phyloP scores from a whole-genome alignment of 2,329 filamentous ascomycete species.

The Fusarium neocosmosporiellum region DNA sequence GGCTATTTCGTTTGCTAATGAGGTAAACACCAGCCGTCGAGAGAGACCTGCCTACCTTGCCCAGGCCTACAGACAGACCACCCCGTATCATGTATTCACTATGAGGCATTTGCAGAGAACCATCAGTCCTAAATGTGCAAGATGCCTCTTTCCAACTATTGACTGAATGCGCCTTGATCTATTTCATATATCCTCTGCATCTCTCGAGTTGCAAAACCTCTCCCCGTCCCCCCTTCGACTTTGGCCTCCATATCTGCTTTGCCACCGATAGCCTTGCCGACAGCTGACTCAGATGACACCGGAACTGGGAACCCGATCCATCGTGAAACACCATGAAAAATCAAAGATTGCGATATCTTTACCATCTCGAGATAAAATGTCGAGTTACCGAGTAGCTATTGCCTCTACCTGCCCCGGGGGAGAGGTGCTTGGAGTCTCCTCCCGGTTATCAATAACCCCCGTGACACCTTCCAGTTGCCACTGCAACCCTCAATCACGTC shows the following conservation, averaged over 20 bases:
- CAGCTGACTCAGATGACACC: constrained; percentile 36
- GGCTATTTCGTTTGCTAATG: constrained; percentile 17
- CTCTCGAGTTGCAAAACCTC: constrained; percentile 22
- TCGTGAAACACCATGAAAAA: not conserved
- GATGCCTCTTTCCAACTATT: not conserved
- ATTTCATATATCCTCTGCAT: not conserved
- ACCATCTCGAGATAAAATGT: not conserved
- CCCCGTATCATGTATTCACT: constrained; percentile 7
- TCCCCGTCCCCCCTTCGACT: not conserved
- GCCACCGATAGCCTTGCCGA: constrained; percentile 28
- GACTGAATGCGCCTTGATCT: not conserved
- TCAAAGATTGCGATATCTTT: not conserved
- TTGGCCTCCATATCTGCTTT: constrained; percentile 24
- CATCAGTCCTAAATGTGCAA: not conserved
- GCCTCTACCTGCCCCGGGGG: not conserved
- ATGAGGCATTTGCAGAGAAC: not conserved
- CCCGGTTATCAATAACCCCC: constrained; percentile 5
- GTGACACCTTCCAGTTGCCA: constrained; percentile 9
- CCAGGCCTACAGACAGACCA: constrained; percentile 22
- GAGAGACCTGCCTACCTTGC: constrained; percentile 3
- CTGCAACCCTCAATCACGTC: not conserved
- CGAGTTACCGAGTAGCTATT: constrained; percentile 13
- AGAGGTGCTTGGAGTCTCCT: constrained; percentile 1
- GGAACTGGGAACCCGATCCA: not conserved
- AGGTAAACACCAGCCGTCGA: constrained; percentile 30